A percentile compares a stretch with the other conserved stretches of the same genome.
These are phyloP conservation scores for Penicillium polonicum DNA, from an alignment of 2,329 filamentous ascomycete species.

Conservation along the genomic window DNA sequence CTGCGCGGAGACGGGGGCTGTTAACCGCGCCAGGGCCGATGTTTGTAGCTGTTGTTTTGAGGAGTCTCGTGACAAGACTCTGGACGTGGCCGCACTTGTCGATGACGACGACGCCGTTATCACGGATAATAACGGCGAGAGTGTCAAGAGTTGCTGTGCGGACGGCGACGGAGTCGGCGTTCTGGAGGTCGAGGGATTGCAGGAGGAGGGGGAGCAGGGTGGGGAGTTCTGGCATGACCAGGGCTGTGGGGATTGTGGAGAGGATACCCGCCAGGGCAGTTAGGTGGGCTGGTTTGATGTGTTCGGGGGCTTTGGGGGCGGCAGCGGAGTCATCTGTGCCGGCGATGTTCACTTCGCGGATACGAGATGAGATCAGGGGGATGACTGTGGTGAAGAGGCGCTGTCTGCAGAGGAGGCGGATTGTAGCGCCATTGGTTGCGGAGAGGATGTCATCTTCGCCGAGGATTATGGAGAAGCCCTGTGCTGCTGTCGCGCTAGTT, in stretches of 20 bases:
- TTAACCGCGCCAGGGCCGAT: slow-evolving; percentile 20
- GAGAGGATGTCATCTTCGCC: slow-evolving; percentile 61
- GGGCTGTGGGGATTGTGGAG: slow-evolving; percentile 57
- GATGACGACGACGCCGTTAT: slow-evolving; percentile 54
- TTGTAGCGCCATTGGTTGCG: slow-evolving; percentile 59
- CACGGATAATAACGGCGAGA: slow-evolving; percentile 57
- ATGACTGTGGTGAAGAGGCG: slow-evolving; percentile 61
- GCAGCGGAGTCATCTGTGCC: slow-evolving; percentile 34
- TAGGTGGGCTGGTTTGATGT: slow-evolving; percentile 60
- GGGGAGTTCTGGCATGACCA: slow-evolving; percentile 59
- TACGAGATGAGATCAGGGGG: slow-evolving; percentile 55
- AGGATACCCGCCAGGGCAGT: slow-evolving; percentile 63
- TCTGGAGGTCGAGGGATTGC: slow-evolving; percentile 59
- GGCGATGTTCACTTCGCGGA: slow-evolving; percentile 45
- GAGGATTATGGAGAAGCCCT: slow-evolving; percentile 60
- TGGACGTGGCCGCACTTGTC: slow-evolving; percentile 56
- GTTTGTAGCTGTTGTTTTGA: slow-evolving; percentile 45
- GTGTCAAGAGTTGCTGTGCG: slow-evolving; percentile 62
- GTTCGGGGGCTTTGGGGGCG: slow-evolving; percentile 21
- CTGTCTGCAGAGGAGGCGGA: slow-evolving; percentile 63
- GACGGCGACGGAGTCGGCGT: slow-evolving; percentile 49
- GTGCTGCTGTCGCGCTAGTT: slow-evolving; percentile 54
- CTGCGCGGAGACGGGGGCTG: slow-evolving; percentile 32
- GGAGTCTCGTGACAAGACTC: slow-evolving; percentile 56
- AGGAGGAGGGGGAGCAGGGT: slow-evolving; percentile 61